Evolutionary conservation across 257 asterid species (phyloP).

Genomic region (Jacaranda mimosifolia): DNA sequence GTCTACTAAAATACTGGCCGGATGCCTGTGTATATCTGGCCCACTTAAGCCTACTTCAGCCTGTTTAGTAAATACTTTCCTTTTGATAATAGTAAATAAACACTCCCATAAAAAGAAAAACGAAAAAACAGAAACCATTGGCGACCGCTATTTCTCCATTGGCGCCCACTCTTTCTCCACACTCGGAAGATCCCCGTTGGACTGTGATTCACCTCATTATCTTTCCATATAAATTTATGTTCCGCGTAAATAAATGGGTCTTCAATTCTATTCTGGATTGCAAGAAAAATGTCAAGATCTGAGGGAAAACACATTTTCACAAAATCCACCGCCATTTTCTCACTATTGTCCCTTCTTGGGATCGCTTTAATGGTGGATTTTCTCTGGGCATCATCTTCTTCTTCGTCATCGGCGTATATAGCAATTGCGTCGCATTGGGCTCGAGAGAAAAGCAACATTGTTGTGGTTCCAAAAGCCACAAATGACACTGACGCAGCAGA

Average conservation of each 20-base stretch:
- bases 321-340: constrained; percentile 53
- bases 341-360: constrained; percentile 50
- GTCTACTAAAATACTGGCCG: no score
- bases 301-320: constrained; percentile 51
- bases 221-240: constrained; percentile 3
- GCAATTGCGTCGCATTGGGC: constrained; percentile 51
- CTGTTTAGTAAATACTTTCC: no score
- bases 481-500: constrained; percentile 23
- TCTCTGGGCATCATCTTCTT: constrained; percentile 51
- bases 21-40: not conserved
- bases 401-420: constrained; percentile 49
- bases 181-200: not conserved
- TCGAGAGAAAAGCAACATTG: constrained; percentile 32
- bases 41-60: not conserved
- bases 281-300: constrained; percentile 45
- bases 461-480: constrained; percentile 39
- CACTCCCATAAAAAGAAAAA: not conserved
- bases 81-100: no score
- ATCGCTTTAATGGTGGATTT: constrained; percentile 56
- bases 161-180: constrained; percentile 56
- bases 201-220: constrained; percentile 4
- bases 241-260: constrained; percentile 25
- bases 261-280: constrained; percentile 10
- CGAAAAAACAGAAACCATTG: constrained; percentile 53
- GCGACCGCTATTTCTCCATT: constrained; percentile 44